These are phyloP conservation scores for Venturiaceae sp. DNA, from an alignment of 2,329 filamentous ascomycete genomes.

Conservation along the genomic window DNA sequence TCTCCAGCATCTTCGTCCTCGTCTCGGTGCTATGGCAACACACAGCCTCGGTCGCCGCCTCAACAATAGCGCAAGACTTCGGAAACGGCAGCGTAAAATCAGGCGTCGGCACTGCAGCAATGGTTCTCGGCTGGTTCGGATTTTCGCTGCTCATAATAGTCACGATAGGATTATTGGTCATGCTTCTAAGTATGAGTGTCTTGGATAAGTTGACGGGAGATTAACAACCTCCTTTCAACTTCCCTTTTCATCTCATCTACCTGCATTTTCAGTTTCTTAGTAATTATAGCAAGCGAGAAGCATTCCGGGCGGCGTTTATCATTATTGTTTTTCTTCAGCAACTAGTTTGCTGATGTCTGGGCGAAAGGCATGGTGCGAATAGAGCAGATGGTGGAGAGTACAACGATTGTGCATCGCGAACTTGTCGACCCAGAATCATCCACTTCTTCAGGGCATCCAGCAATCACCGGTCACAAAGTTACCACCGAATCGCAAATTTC, in stretches of 20 bases:
- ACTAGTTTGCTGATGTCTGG: not conserved
- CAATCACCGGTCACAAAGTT: too few species aligned
- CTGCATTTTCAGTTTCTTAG: not conserved
- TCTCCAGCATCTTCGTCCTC: constrained; percentile 55
- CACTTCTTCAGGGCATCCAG: too few species aligned
- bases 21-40: constrained; percentile 77
- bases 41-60: constrained; percentile 90
- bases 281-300: not conserved
- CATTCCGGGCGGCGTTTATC: not conserved
- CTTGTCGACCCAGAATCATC: not conserved
- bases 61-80: constrained; percentile 85
- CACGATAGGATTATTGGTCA: constrained; percentile 87
- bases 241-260: not conserved
- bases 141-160: constrained; percentile 91
- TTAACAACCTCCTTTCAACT: not conserved
- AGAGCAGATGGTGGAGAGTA: not conserved
- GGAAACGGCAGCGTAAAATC: constrained; percentile 81
- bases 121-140: constrained; percentile 97
- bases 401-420: not conserved
- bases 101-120: constrained; percentile 86
- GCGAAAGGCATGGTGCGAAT: not conserved
- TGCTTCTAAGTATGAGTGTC: constrained; percentile 89
- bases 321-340: not conserved
- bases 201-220: constrained; percentile 48
- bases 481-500: too few species aligned